Evolutionary conservation across 2,329 filamentous ascomycete species (phyloP).

Genomic region (Pyrenophora tritici-repentis): DNA sequence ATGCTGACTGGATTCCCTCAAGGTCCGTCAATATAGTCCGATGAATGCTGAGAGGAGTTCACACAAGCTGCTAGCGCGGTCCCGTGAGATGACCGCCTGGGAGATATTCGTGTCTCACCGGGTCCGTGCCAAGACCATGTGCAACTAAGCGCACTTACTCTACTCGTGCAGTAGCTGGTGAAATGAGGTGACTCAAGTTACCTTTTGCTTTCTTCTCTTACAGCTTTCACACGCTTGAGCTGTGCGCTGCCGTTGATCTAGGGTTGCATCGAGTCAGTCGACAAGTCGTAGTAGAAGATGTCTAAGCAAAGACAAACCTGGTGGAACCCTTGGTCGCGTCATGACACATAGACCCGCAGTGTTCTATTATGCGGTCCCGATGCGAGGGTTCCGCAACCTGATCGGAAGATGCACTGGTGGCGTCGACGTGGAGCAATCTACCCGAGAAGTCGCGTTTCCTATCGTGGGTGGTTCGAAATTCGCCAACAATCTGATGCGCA

Average conservation of each 20-base stretch:
- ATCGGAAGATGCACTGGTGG: constrained; percentile 36
- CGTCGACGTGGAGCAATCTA: constrained; percentile 15
- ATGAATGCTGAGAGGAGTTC: too few relatives aligned
- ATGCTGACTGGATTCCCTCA: too few relatives aligned
- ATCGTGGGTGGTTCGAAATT: not conserved
- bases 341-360: constrained; percentile 17
- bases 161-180: too few relatives aligned
- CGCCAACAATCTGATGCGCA: constrained; percentile 1
- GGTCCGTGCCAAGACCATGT: too few relatives aligned
- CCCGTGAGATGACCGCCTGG: too few relatives aligned
- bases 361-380: constrained; percentile 10
- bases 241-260: constrained; percentile 66
- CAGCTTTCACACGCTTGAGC: constrained; percentile 68
- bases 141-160: too few relatives aligned
- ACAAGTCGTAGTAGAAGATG: too few relatives aligned
- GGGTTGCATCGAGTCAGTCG: too few relatives aligned
- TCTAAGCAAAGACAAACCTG: constrained; percentile 27
- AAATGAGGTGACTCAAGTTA: constrained; percentile 42
- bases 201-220: constrained; percentile 71
- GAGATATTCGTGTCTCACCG: too few relatives aligned
- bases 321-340: constrained; percentile 45
- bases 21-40: too few relatives aligned
- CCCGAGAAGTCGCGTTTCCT: constrained; percentile 16
- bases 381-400: constrained; percentile 1
- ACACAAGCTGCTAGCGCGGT: too few relatives aligned